These are phyloP conservation scores for Calonectria hawksworthii DNA, from an alignment of 2,329 filamentous ascomycete genomes.

Conservation along the genomic window DNA sequence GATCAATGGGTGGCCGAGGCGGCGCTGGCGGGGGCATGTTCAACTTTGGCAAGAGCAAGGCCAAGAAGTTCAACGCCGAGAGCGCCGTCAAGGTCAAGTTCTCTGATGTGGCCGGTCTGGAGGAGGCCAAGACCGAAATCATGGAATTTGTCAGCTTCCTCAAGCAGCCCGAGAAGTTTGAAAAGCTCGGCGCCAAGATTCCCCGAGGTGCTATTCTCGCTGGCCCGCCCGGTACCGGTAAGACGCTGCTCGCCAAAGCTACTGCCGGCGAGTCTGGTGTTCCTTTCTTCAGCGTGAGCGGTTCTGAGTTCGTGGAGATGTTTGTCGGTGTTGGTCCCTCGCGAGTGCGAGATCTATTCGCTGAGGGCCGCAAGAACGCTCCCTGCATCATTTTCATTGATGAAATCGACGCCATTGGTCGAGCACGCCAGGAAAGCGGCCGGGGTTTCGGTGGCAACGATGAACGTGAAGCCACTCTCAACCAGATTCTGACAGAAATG, in stretches of 20 bases:
- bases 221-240: constrained; percentile 98
- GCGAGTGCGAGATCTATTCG: constrained; percentile 93
- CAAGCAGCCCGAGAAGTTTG: constrained; percentile 92
- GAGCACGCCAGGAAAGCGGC: constrained; percentile 85
- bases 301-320: constrained; percentile 99
- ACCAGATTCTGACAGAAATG: constrained; percentile 99
- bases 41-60: constrained; percentile 94
- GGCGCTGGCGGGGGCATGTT: constrained; percentile 84
- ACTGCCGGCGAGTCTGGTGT: constrained; percentile 97
- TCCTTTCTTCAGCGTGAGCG: constrained; percentile 98
- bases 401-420: constrained; percentile 98
- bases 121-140: constrained; percentile 97
- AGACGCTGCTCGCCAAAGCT: constrained; percentile 96
- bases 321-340: constrained; percentile 99
- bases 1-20: constrained; percentile 78
- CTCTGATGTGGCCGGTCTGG: constrained; percentile 95
- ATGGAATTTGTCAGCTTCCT: constrained; percentile 99
- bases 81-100: constrained; percentile 98
- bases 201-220: constrained; percentile 96
- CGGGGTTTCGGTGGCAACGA: constrained; percentile 87
- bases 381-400: constrained; percentile 99
- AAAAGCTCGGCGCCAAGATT: constrained; percentile 96
- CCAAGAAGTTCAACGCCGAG: constrained; percentile 98
- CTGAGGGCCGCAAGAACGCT: constrained; percentile 93
- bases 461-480: constrained; percentile 95